Evolutionary conservation across 805 yeast species (phyloP).

Genomic region (Candida oleophila): DNA sequence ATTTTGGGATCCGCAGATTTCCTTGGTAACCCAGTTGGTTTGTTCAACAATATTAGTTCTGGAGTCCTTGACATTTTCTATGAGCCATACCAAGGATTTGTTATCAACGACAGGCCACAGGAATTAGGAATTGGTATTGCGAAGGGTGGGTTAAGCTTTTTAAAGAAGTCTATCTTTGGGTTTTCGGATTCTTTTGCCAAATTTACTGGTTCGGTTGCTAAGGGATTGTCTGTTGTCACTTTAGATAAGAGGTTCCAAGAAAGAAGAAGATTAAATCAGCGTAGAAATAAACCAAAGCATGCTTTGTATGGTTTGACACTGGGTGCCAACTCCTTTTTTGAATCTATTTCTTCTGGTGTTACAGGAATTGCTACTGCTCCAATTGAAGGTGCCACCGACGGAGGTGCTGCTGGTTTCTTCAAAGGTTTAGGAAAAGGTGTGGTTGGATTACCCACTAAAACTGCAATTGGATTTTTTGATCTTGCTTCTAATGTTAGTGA

Average conservation of each 20-base stretch:
- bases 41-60: conserved; percentile 87
- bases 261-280: conserved; percentile 67
- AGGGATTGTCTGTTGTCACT: conserved; percentile 88
- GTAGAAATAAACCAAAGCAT: conserved; percentile 78
- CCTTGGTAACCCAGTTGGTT: conserved; percentile 95
- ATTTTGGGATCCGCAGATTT: conserved; percentile 95
- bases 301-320: conserved; percentile 80
- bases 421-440: conserved; percentile 93
- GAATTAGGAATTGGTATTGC: conserved; percentile 95
- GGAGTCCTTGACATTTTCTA: conserved; percentile 96
- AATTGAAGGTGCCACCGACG: conserved; percentile 80
- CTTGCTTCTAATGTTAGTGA: conserved; percentile 90
- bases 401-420: conserved; percentile 89
- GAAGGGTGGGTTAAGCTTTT: conserved; percentile 90
- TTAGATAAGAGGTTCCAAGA: conserved; percentile 85
- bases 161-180: conserved; percentile 93
- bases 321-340: conserved; percentile 88
- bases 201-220: conserved; percentile 90
- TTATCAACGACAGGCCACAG: conserved; percentile 92
- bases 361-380: conserved; percentile 91
- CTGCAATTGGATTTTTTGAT: conserved; percentile 93
- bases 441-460: conserved; percentile 94
- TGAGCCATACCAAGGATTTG: conserved; percentile 95
- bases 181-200: conserved; percentile 90
- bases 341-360: conserved; percentile 82